phyloP scores from a whole-genome alignment of 2,329 filamentous ascomycete genomes.

The Purpureocillium lavendulum region DNA sequence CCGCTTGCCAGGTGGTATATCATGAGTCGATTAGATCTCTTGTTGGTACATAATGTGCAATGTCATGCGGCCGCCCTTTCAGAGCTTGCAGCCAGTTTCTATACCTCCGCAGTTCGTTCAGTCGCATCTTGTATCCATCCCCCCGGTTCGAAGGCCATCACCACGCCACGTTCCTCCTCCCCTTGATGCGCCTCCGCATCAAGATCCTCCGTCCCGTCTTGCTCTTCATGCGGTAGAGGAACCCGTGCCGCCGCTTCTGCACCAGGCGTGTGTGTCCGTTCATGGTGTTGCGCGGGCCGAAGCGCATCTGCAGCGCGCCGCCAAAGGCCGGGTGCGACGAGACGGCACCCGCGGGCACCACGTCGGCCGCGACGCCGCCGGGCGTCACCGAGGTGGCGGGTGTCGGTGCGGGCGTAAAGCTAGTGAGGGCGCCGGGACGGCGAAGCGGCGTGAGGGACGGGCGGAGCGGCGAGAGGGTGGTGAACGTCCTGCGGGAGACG shows the following conservation, averaged over 20 bases:
- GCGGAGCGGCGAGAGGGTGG: constrained; percentile 41
- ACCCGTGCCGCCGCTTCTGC: constrained; percentile 52
- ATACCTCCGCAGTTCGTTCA: no score
- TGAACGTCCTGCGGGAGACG: constrained; percentile 29
- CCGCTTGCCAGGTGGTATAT: not conserved
- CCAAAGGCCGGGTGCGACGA: constrained; percentile 44
- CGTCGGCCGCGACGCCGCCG: constrained; percentile 24
- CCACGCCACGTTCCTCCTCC: constrained; percentile 33
- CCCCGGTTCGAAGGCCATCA: constrained; percentile 6
- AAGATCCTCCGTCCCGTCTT: constrained; percentile 45
- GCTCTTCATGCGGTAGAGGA: constrained; percentile 40
- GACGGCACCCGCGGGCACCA: constrained; percentile 36
- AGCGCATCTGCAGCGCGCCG: constrained; percentile 41
- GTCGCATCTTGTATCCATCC: not conserved
- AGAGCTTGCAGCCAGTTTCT: not conserved
- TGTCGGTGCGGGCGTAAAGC: constrained; percentile 20
- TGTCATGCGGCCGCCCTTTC: not conserved
- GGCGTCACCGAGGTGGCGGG: constrained; percentile 6
- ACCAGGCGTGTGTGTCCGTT: constrained; percentile 43
- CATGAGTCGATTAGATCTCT: not conserved
- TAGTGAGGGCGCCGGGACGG: constrained; percentile 18
- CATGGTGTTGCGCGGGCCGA: constrained; percentile 51
- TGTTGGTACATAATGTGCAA: not conserved
- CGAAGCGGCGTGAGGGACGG: constrained; percentile 32
- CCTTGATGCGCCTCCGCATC: constrained; percentile 43